These are phyloP conservation scores for Flaveria linearis DNA, from an alignment of 129 eudicot genomes.

Conservation along the genomic window DNA sequence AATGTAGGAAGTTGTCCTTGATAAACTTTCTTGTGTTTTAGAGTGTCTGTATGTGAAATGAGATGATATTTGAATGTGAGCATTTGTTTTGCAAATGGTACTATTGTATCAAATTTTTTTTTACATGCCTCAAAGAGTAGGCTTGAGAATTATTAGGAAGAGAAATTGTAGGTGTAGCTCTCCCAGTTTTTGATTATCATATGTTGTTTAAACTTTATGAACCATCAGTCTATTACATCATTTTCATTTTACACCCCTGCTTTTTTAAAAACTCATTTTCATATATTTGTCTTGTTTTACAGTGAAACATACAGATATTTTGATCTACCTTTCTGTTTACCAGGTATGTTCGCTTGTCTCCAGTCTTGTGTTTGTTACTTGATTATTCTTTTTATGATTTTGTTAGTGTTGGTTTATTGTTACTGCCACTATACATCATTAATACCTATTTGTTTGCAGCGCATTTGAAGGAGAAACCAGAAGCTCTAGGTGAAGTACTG, in stretches of 20 bases:
- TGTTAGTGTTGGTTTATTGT: not conserved
- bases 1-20: not conserved
- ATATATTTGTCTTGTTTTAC: constrained; percentile 34
- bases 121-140: not conserved
- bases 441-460: constrained; percentile 35
- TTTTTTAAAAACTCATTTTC: constrained; percentile 18
- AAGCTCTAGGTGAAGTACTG: constrained; percentile 81
- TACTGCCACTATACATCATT: not conserved
- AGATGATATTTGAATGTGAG: not conserved
- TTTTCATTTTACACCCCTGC: not conserved
- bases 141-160: constrained; percentile 1
- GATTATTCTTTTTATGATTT: not conserved
- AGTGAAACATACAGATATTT: constrained; percentile 65
- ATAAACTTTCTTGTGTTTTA: not conserved
- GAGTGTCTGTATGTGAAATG: not conserved
- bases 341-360: constrained; percentile 39
- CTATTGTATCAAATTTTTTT: not conserved
- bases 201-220: constrained; percentile 11
- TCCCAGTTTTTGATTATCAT: constrained; percentile 14
- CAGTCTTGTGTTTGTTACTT: not conserved
- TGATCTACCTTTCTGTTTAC: constrained; percentile 49
- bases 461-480: constrained; percentile 67
- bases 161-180: constrained; percentile 7
- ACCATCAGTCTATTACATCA: not conserved
- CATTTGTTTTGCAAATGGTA: not conserved